Conservation (phyloP, 768 basidiomycete genomes). For the Rhodotorula graminis region DNA sequence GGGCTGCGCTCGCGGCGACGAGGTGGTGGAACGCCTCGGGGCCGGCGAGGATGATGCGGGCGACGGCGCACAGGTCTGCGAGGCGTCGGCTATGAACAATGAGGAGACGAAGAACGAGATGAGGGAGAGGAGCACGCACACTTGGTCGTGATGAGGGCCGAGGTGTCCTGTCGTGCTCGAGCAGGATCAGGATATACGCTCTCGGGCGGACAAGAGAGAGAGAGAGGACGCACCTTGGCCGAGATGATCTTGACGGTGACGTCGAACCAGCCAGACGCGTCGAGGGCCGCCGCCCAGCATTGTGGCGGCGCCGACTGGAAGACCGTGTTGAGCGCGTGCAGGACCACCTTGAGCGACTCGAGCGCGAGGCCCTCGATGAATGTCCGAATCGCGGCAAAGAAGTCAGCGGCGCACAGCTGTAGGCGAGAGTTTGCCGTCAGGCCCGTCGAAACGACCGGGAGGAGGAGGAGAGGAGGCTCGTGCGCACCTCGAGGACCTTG, state of each 20-base stretch:
- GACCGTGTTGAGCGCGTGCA: conserved; percentile 59
- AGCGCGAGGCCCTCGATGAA: conserved; percentile 61
- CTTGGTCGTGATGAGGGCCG: conserved; percentile 55
- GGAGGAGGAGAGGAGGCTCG: background rate
- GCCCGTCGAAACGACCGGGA: too few species aligned
- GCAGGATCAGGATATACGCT: too few species aligned
- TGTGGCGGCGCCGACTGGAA: conserved; percentile 61
- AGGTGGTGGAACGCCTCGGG: conserved; percentile 65
- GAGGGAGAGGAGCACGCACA: conserved; percentile 33
- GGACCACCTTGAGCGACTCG: conserved; percentile 46
- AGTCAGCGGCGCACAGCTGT: conserved; percentile 14
- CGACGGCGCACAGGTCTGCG: conserved; percentile 60
- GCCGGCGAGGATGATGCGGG: conserved; percentile 67
- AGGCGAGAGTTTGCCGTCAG: background rate
- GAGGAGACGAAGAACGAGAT: too few species aligned
- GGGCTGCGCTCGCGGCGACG: conserved; percentile 59
- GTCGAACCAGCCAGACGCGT: conserved; percentile 67
- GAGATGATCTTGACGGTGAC: conserved; percentile 57
- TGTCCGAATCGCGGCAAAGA: conserved; percentile 51
- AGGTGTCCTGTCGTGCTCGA: conserved; percentile 12
- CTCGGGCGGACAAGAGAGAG: too few species aligned
- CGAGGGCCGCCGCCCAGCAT: conserved; percentile 69
- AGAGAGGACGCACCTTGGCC: background rate
- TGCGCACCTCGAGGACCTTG: conserved; percentile 59
- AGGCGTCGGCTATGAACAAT: too few species aligned